Evolutionary conservation across 2,329 filamentous ascomycete species (phyloP).

Genomic region (Aspergillus oerlinghausenensis): DNA sequence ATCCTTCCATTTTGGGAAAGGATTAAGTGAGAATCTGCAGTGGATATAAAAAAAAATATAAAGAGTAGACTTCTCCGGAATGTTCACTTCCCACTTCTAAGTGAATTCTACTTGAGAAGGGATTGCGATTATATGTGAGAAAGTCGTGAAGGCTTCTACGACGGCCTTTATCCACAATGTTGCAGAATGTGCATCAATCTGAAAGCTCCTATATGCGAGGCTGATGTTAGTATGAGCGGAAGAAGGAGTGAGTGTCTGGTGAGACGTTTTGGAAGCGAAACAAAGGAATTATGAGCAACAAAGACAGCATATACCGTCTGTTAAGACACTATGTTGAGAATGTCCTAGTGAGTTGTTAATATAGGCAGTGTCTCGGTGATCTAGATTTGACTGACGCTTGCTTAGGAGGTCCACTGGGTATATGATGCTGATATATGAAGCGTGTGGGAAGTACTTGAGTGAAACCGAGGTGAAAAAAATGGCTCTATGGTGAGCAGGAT

Average conservation of each 20-base stretch:
- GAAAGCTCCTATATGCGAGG: neutral
- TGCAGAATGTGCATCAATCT: neutral
- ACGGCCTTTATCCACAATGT: neutral
- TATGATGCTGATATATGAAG: neutral
- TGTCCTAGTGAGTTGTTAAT: neutral
- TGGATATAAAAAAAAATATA: neutral
- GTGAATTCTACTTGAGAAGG: neutral
- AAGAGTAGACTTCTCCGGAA: neutral
- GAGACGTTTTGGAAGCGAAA: neutral
- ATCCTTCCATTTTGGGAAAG: slow-evolving; percentile 16
- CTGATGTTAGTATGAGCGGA: neutral
- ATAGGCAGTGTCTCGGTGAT: neutral
- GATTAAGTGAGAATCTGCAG: neutral
- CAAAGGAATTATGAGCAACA: neutral
- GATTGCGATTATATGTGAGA: neutral
- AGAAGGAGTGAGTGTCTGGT: neutral
- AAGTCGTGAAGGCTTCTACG: neutral
- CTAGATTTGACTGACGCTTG: neutral
- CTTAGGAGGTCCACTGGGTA: neutral
- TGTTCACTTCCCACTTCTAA: neutral
- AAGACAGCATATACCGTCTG: neutral
- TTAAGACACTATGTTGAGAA: neutral
- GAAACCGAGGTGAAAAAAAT: neutral
- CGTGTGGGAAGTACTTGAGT: neutral
- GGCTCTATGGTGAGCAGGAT: neutral